Evolutionary conservation across 176 grass and related monocot genomes (phyloP), one percentile per base, ranked within the genome.

Genomic region (Carex myosuroides): DNA sequence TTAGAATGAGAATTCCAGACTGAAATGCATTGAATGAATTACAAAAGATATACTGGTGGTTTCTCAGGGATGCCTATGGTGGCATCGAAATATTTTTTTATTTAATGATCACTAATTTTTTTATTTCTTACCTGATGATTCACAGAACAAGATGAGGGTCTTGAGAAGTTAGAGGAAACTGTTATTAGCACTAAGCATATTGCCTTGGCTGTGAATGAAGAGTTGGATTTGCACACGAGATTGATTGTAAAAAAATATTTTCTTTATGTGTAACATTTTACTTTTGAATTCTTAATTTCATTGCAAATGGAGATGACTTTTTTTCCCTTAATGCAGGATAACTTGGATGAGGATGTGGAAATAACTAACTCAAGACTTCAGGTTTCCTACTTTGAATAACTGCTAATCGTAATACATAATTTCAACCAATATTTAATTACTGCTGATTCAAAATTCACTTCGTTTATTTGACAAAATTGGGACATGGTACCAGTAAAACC

Each of bases 161-260:
- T 97, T 63, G 87, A 91, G 8, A 88, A 80, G 58, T 81, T 94
- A 16, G 94, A 87, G 54, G 88, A 94, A 42, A 85, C 77, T 3
- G 20, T 97, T 18, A 13, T 41, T 2, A 97, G 87, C 85, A 94
- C 90, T 4, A 94, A 94, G 61, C 92, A 94, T 91, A 87, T 97
- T 57, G 92, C 92, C 5, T 87, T 92, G 10, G 84, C 90, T 8
- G 86, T 97, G 54, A 94, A 94, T 24, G 94, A 92, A 79, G 94
- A 97, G 83, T 61, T 97, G 75, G 77, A 89, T 78, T 77, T 97
- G 13, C 92, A 97, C 12, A 88, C 88, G 12, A 89, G 84, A 87
- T 84, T 97, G 22, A 92, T 97, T 61, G 92, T 97, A 94, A 84
- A 90, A 80, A 24, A 35, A 30, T 17, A 11, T 62, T 18, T 17